Percentiles rank a stretch among this genome's conserved stretches.
phyloP scores from a whole-genome alignment of 495 filamentous ascomycete species.

The Melanomma pulvis-pyrius region DNA sequence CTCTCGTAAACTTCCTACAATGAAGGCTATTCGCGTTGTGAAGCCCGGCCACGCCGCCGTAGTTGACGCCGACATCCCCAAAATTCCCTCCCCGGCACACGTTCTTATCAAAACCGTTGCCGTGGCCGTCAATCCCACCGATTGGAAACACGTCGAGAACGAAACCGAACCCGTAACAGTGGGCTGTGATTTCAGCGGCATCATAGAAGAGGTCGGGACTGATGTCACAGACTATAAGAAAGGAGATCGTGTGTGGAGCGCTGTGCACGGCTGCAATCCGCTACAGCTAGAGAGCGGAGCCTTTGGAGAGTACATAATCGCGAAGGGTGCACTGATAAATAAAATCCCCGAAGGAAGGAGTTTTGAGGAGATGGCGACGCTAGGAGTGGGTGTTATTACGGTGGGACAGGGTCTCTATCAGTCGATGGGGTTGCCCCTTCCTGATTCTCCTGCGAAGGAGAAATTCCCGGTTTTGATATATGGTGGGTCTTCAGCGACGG shows the following conservation, averaged over 20 bases:
- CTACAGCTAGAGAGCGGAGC: conserved; percentile 54
- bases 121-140: conserved; percentile 60
- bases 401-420: conserved; percentile 54
- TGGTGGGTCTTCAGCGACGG: conserved; percentile 52
- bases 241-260: conserved; percentile 59
- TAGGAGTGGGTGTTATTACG: conserved; percentile 57
- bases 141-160: conserved; percentile 61
- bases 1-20: conserved; percentile 6
- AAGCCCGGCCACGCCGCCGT: conserved; percentile 12
- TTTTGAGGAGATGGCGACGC: conserved; percentile 59
- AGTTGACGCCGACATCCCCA: conserved; percentile 7
- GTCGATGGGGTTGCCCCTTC: conserved; percentile 47
- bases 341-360: conserved; percentile 57
- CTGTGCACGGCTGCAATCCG: conserved; percentile 54
- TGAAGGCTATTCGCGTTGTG: conserved; percentile 27
- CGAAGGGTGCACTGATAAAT: conserved; percentile 53
- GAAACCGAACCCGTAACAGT: conserved; percentile 43
- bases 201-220: conserved; percentile 58
- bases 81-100: conserved; percentile 5
- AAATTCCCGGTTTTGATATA: conserved; percentile 54
- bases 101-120: conserved; percentile 52
- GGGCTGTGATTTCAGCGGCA: conserved; percentile 61
- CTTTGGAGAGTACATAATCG: conserved; percentile 58
- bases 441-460: conserved; percentile 16
- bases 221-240: conserved; percentile 50